A percentile compares a stretch with the other conserved stretches of the same genome.
Evolutionary conservation across 2,329 filamentous ascomycete species (phyloP).

Genomic region (Botrytis hyacinthi): DNA sequence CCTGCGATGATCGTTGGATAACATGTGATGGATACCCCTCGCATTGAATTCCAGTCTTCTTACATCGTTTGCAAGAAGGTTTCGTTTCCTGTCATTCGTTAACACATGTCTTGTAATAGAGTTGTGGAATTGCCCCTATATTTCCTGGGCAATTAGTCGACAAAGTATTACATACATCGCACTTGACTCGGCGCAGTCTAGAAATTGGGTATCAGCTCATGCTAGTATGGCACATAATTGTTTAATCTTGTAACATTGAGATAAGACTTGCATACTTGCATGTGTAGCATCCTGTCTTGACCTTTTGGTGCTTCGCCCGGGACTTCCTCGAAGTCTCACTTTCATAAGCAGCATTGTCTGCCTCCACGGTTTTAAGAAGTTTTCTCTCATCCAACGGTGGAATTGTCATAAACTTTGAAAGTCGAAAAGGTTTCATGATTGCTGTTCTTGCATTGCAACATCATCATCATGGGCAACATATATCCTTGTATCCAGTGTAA

Average conservation of each 20-base stretch:
- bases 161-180: slow-evolving; percentile 14
- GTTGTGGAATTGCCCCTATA: background rate
- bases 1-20: background rate
- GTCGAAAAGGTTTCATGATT: slow-evolving; percentile 17
- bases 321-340: background rate
- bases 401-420: slow-evolving; percentile 10
- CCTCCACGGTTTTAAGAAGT: background rate
- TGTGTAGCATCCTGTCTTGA: slow-evolving; percentile 15
- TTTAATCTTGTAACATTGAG: background rate
- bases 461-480: slow-evolving; percentile 5
- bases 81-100: slow-evolving; percentile 25
- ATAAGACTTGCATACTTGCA: slow-evolving; percentile 19
- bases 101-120: background rate
- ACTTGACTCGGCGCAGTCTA: slow-evolving; percentile 15
- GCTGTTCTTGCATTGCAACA: slow-evolving; percentile 4
- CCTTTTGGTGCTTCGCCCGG: slow-evolving; percentile 15
- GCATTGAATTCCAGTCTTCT: slow-evolving; percentile 24
- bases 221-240: background rate
- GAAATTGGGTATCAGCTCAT: slow-evolving; percentile 7
- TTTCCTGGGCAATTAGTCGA: background rate
- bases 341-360: background rate
- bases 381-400: background rate
- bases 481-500: background rate
- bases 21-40: slow-evolving; percentile 24
- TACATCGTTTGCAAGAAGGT: slow-evolving; percentile 27